Evolutionary conservation across 768 basidiomycete species (phyloP).

Genomic region (Xanthoconium stramineum): DNA sequence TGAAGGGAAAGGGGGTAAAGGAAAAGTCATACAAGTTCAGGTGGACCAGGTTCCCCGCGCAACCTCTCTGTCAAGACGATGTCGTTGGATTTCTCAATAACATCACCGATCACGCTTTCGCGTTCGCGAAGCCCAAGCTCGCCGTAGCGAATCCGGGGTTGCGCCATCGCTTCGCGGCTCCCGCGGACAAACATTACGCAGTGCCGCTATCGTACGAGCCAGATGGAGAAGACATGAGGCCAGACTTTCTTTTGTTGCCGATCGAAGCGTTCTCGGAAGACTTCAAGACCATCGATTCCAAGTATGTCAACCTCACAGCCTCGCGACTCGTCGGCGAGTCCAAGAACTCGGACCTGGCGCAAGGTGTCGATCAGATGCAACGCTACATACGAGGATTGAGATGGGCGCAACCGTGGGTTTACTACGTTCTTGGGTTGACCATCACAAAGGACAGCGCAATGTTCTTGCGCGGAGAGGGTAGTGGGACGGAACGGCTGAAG

Average conservation of each 20-base stretch:
- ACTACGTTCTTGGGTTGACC: slow-evolving; percentile 5
- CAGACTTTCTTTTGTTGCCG: slow-evolving; percentile 14
- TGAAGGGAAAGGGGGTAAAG: background rate
- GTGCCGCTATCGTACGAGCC: slow-evolving; percentile 8
- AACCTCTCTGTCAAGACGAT: background rate
- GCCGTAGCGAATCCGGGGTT: background rate
- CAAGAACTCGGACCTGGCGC: background rate
- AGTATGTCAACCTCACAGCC: background rate
- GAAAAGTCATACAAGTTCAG: slow-evolving; percentile 1
- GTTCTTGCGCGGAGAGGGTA: slow-evolving; percentile 7
- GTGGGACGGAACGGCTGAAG: slow-evolving; percentile 5
- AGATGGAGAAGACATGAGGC: slow-evolving; percentile 6
- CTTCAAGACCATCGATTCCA: background rate
- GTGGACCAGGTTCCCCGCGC: slow-evolving; percentile 1
- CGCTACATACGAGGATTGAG: slow-evolving; percentile 7
- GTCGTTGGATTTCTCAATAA: slow-evolving; percentile 8
- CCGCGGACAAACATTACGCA: background rate
- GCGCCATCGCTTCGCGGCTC: slow-evolving; percentile 7
- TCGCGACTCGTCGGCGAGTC: slow-evolving; percentile 8
- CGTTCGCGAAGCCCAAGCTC: background rate
- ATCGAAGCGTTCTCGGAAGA: slow-evolving; percentile 5
- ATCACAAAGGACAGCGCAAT: background rate
- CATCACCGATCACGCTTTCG: slow-evolving; percentile 7
- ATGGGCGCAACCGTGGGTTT: slow-evolving; percentile 9
- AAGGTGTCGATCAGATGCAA: slow-evolving; percentile 1